phyloP scores from a whole-genome alignment of 768 basidiomycete genomes.

The Clathrus columnatus region DNA sequence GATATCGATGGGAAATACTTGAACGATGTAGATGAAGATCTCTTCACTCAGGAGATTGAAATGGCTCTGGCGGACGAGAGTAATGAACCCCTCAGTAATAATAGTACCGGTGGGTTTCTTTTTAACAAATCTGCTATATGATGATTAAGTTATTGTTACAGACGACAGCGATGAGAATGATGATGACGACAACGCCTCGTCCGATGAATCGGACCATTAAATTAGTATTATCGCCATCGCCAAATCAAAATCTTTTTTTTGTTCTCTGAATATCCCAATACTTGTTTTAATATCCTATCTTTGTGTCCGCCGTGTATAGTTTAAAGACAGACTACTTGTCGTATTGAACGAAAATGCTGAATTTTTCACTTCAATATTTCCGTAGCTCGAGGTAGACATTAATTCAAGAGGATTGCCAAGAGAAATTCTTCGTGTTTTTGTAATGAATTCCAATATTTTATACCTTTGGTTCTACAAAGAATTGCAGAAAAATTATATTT shows the following conservation, averaged over 20 bases:
- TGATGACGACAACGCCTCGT: conserved; percentile 42
- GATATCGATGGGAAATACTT: conserved; percentile 16
- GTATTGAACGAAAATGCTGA: no score
- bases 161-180: conserved; percentile 24
- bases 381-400: no score
- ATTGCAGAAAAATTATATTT: no score
- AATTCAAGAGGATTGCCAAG: no score
- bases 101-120: background rate
- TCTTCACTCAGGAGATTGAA: conserved; percentile 32
- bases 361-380: no score
- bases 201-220: conserved; percentile 20
- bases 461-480: no score
- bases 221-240: background rate
- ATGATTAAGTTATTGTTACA: no score
- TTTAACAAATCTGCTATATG: conserved; percentile 9
- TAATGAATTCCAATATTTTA: no score
- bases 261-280: no score
- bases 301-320: no score
- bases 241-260: background rate
- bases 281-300: background rate
- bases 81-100: background rate
- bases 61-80: conserved; percentile 27
- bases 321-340: no score
- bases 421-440: no score
- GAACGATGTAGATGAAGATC: conserved; percentile 10